Conservation (phyloP, 345 rosid genomes). For the Gossypium herbaceum region DNA sequence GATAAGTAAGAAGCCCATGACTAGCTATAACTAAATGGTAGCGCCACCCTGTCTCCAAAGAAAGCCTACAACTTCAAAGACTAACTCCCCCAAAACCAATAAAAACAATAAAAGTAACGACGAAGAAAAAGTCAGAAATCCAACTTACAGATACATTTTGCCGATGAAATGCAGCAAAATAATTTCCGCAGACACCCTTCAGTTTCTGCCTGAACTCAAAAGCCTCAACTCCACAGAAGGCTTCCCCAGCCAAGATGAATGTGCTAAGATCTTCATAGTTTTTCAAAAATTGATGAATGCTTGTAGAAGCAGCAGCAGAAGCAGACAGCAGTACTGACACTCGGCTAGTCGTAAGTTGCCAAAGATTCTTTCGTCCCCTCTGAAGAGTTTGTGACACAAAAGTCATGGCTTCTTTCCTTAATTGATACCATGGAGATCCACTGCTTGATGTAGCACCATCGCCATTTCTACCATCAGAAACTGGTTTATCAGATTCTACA, state of each 20-base stretch:
- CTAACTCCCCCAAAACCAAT: neutral
- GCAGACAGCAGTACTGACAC: slow-evolving; percentile 90
- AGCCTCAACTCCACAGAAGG: slow-evolving; percentile 90
- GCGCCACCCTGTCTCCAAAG: neutral
- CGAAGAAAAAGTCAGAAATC: slow-evolving; percentile 12
- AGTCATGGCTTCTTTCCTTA: slow-evolving; percentile 82
- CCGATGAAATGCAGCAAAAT: slow-evolving; percentile 78
- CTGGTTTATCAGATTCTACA: slow-evolving; percentile 29
- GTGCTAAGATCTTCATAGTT: slow-evolving; percentile 79
- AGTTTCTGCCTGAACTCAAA: slow-evolving; percentile 88
- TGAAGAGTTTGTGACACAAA: slow-evolving; percentile 85
- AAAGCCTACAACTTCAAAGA: neutral
- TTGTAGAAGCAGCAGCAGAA: slow-evolving; percentile 67
- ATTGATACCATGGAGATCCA: slow-evolving; percentile 87
- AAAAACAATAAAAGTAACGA: neutral
- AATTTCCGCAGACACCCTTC: slow-evolving; percentile 84
- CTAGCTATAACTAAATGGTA: neutral
- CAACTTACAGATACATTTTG: slow-evolving; percentile 81
- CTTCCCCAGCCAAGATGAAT: slow-evolving; percentile 95
- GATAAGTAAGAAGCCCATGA: neutral
- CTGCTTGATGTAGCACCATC: slow-evolving; percentile 55
- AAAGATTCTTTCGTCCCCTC: slow-evolving; percentile 90
- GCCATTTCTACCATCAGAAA: slow-evolving; percentile 45
- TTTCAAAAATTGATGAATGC: slow-evolving; percentile 95
- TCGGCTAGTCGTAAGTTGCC: slow-evolving; percentile 97